A percentile compares a stretch with the other conserved stretches of the same genome.
Evolutionary conservation across 2,329 filamentous ascomycete species (phyloP).

Genomic region (Didymella glomerata): DNA sequence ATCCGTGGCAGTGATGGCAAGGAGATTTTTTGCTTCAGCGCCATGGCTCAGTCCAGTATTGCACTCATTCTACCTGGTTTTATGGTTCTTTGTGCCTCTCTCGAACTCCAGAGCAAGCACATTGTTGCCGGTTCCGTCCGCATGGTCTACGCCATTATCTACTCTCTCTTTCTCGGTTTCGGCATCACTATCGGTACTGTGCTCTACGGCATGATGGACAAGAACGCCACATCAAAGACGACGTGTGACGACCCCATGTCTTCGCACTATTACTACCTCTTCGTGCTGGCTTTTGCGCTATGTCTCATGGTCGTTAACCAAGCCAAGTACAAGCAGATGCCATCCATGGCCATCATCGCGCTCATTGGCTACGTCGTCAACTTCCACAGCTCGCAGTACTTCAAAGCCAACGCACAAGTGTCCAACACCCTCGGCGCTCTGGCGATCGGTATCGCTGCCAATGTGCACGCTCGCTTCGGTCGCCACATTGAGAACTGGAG

Average conservation of each 20-base stretch:
- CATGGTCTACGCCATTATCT: slow-evolving; percentile 63
- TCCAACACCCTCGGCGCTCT: slow-evolving; percentile 81
- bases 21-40: slow-evolving; percentile 60
- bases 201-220: slow-evolving; percentile 59
- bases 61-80: slow-evolving; percentile 61
- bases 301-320: slow-evolving; percentile 82
- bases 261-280: slow-evolving; percentile 69
- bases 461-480: slow-evolving; percentile 77
- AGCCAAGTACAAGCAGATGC: slow-evolving; percentile 79
- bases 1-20: slow-evolving; percentile 51
- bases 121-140: slow-evolving; percentile 61
- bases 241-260: slow-evolving; percentile 58
- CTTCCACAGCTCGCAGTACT: slow-evolving; percentile 73
- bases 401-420: slow-evolving; percentile 75
- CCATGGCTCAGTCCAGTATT: slow-evolving; percentile 60
- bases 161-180: slow-evolving; percentile 61
- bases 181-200: slow-evolving; percentile 62
- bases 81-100: slow-evolving; percentile 59
- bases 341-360: slow-evolving; percentile 78
- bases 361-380: slow-evolving; percentile 78
- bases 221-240: slow-evolving; percentile 56
- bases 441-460: slow-evolving; percentile 78
- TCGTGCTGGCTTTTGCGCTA: slow-evolving; percentile 76
- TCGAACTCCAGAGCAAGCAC: slow-evolving; percentile 59
- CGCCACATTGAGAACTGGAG: slow-evolving; percentile 65